Base-by-base conservation (phyloP, 306 rosid species). In the Vigna nakashimae region DNA sequence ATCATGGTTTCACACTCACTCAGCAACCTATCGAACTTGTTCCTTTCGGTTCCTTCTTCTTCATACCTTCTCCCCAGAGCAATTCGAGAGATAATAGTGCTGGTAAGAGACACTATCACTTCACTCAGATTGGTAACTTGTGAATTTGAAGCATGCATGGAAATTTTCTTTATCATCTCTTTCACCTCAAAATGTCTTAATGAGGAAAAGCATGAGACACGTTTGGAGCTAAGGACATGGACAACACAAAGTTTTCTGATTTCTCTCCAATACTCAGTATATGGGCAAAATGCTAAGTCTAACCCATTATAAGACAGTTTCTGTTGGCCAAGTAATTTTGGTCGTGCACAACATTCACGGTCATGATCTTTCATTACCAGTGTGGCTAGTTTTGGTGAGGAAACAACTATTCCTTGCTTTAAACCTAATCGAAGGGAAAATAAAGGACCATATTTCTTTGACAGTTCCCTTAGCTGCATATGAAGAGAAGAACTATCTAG, bases 231-330 rank as follows among this genome's bases (percentile, higher is more conserved):
- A 45, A 45, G 3, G 49, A 45, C 1, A 45, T 10, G 13, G 0
- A 45, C 3, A 45, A 45, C 15, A 12, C 15, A 11, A 0, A 45
- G 0, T 45, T 45, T 45, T 45, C 14, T 45, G 3, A 45, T 45
- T 45, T 45, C 49, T 45, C 49, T 45, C 14, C 15, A 43, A 43
- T 9, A 43, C 9, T 12, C 10, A 43, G 2, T 43, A 12, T 43
- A 9, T 45, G 4, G 14, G 0, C 86, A 69, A 57, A 87, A 85
- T 0, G 45, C 49, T 0, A 87, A 2, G 34, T 85, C 93, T 1
- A 17, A 79, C 3, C 75, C 83, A n/a, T 89, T 82, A 67, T 87
- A 75, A 1, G 86, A 68, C 14, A 89, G 42, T 51, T 57, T 84
- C 2, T 65, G 49, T 9, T 79, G 26, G 3, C 80, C 55, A 6